A percentile compares a stretch with the other conserved stretches of the same genome.
phyloP scores from a whole-genome alignment of 2,329 filamentous ascomycete genomes.

The Sordariomycetes sp. region DNA sequence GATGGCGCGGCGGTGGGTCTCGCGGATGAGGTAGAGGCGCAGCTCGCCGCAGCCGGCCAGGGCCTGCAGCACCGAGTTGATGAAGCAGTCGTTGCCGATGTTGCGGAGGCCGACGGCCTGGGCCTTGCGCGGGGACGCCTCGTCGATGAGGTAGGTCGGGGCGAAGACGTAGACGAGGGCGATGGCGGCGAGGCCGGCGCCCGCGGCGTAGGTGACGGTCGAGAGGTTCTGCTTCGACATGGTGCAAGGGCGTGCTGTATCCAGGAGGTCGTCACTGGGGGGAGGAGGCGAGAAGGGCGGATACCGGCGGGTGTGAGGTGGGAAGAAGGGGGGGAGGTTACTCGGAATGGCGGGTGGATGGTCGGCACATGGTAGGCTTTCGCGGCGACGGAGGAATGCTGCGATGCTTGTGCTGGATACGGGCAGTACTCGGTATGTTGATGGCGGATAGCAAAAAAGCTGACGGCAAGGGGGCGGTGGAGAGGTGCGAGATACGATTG shows the following conservation, averaged over 20 bases:
- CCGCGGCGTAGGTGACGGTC: conserved; percentile 79
- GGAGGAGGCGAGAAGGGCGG: not conserved
- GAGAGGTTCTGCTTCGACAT: conserved; percentile 8
- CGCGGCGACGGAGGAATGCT: not conserved
- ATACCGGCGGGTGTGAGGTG: not conserved
- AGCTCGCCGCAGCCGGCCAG: conserved; percentile 84
- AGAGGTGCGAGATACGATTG: not conserved
- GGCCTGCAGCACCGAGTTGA: conserved; percentile 92
- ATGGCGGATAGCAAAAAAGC: not conserved
- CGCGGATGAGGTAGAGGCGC: conserved; percentile 82
- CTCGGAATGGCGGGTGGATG: not conserved
- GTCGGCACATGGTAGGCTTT: not conserved
- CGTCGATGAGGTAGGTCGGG: conserved; percentile 92
- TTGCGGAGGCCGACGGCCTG: conserved; percentile 84
- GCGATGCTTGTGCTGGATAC: not conserved
- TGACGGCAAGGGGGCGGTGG: too few species aligned
- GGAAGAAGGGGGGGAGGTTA: not conserved
- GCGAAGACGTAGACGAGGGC: conserved; percentile 96
- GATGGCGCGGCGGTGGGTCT: conserved; percentile 73
- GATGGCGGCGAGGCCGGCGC: conserved; percentile 87
- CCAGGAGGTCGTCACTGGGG: not conserved
- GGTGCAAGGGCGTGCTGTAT: not conserved
- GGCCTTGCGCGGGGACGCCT: conserved; percentile 58
- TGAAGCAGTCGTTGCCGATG: conserved; percentile 91
- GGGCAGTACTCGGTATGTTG: not conserved